Evolutionary conservation across 202 grass and related monocot genomes (phyloP).

Genomic region (Digitaria exilis): DNA sequence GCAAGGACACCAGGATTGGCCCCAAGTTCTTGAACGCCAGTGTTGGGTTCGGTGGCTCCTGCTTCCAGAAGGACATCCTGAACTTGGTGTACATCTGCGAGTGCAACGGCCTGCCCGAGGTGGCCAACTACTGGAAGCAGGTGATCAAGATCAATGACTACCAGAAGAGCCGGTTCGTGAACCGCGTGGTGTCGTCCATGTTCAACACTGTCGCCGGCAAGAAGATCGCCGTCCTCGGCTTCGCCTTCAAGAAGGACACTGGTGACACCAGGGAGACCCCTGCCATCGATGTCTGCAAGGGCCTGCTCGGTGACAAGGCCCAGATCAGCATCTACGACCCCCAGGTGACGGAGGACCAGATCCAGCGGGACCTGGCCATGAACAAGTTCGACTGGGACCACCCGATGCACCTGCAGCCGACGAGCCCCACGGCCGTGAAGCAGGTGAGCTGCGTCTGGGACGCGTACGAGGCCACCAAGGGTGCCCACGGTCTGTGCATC

Average conservation of each 20-base stretch:
- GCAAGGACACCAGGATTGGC: slow-evolving; percentile 78
- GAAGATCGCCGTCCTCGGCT: slow-evolving; percentile 83
- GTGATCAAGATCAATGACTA: slow-evolving; percentile 95
- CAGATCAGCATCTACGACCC: slow-evolving; percentile 81
- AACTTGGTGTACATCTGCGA: slow-evolving; percentile 93
- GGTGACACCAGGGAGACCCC: slow-evolving; percentile 88
- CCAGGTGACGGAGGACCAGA: slow-evolving; percentile 82
- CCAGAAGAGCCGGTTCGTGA: slow-evolving; percentile 92
- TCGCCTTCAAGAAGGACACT: slow-evolving; percentile 94
- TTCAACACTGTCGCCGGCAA: slow-evolving; percentile 85
- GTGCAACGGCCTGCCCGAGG: slow-evolving; percentile 88
- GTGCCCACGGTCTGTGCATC: slow-evolving; percentile 78
- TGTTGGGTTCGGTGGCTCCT: slow-evolving; percentile 78
- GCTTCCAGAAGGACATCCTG: slow-evolving; percentile 92
- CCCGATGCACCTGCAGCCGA: slow-evolving; percentile 75
- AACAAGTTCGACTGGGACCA: slow-evolving; percentile 91
- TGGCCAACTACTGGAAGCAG: slow-evolving; percentile 92
- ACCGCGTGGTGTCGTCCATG: slow-evolving; percentile 87
- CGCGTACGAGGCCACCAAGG: slow-evolving; percentile 80
- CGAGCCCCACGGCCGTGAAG: slow-evolving; percentile 68
- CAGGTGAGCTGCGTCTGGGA: slow-evolving; percentile 75
- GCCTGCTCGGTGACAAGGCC: slow-evolving; percentile 72
- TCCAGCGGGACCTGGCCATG: slow-evolving; percentile 80
- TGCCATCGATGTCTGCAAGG: slow-evolving; percentile 82
- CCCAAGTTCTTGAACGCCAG: slow-evolving; percentile 84